Evolutionary conservation across 768 basidiomycete genomes (phyloP), one percentile per base, ranked within the genome.

Genomic region (Psilocybe subaeruginosa): DNA sequence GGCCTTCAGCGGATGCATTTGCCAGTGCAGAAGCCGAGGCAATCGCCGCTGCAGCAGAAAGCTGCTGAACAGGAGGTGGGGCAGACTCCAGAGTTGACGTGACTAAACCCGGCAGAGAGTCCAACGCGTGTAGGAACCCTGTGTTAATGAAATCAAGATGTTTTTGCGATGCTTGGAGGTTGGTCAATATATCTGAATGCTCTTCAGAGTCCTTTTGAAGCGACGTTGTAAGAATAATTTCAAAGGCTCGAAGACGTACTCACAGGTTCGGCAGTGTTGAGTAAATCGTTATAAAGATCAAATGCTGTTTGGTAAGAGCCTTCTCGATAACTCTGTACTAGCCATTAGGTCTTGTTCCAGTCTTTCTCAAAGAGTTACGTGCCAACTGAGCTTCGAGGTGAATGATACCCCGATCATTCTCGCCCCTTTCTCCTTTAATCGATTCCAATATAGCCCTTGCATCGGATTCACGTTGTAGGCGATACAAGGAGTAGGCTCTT

Each of bases 311-410:
- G 81, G 74, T 94, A 97, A 6, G 82, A 77, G 19, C 92, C 91
- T 69, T 87, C 82, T 54, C 95, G 85, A 76, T 95, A 96, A 63
- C 78, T 84, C 94, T 95, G 66, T 41, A 58, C 17, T 9, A 50
- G 39, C 17, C 19, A 16, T 58, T 16, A 41, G 31, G 14, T 46
- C 51, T 7, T 14, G 64, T 33, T 23, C 12, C 49, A 29, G 57
- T 16, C 50, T 19, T 48, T 52, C 54, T 35, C 46, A 56, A 59
- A 35, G 14, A 14, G 43, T 19, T 27, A 77, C 90, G 67, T 71
- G 93, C 95, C 74, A 96, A 77, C 71, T 97, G 95, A 30, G 94
- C 95, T 71, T 95, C 91, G 14, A 97, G 79, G 76, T 95, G 93
- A 48, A 85, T 68, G 37, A 86, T 79, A 11, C 90, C 92, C 63